A percentile compares a stretch with the other conserved stretches of the same genome.
Conservation (phyloP, 768 basidiomycete genomes). For the Stropharia rugosoannulata region DNA sequence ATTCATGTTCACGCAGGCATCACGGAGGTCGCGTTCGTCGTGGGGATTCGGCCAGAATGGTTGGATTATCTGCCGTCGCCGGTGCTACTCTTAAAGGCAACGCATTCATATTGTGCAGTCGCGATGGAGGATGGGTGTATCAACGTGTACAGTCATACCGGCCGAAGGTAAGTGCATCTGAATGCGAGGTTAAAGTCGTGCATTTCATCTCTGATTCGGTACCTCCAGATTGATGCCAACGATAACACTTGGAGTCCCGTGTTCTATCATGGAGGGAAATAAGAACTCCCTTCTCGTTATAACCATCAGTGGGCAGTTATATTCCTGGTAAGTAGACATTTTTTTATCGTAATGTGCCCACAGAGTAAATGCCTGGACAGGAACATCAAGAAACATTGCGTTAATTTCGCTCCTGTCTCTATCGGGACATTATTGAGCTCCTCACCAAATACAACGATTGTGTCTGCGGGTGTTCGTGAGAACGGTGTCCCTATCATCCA, state of each 20-base stretch:
- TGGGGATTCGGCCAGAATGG: slow-evolving; percentile 78
- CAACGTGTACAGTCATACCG: slow-evolving; percentile 82
- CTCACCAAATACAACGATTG: slow-evolving; percentile 59
- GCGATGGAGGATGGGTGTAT: slow-evolving; percentile 78
- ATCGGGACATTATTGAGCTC: slow-evolving; percentile 56
- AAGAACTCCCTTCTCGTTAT: slow-evolving; percentile 69
- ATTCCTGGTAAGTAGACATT: slow-evolving; percentile 60
- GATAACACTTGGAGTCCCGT: slow-evolving; percentile 68
- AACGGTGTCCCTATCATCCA: slow-evolving; percentile 81
- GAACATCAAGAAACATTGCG: slow-evolving; percentile 69
- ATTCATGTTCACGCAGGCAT: slow-evolving; percentile 37
- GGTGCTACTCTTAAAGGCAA: slow-evolving; percentile 65
- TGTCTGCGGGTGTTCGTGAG: slow-evolving; percentile 65
- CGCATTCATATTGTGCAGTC: slow-evolving; percentile 68
- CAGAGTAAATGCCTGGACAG: slow-evolving; percentile 34
- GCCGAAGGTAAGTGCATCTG: slow-evolving; percentile 61
- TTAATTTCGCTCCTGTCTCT: slow-evolving; percentile 66
- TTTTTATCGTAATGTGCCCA: neutral
- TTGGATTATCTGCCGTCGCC: slow-evolving; percentile 83
- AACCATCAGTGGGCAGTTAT: slow-evolving; percentile 69
- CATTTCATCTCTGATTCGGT: neutral
- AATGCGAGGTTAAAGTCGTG: neutral
- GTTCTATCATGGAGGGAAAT: slow-evolving; percentile 65
- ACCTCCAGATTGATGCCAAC: slow-evolving; percentile 70
- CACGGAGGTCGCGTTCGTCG: slow-evolving; percentile 66